phyloP scores from a whole-genome alignment of 1,284 basidiomycete species.

The Tilletia caries region DNA sequence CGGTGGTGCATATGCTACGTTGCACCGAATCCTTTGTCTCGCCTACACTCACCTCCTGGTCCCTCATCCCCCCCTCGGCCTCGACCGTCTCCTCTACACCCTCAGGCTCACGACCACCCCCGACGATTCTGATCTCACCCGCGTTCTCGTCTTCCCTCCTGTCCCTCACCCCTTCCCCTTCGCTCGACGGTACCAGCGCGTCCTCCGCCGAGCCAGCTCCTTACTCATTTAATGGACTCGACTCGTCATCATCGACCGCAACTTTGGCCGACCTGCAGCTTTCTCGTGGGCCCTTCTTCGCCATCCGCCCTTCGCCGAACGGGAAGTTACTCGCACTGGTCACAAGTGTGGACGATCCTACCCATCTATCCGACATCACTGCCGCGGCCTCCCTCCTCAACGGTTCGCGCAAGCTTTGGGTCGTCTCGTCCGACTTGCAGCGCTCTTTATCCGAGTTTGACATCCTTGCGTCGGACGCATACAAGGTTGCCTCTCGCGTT shows the following conservation, averaged over 20 bases:
- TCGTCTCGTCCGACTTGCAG: conserved; percentile 88
- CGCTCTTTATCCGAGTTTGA: conserved; percentile 80
- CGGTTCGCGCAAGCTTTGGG: conserved; percentile 66
- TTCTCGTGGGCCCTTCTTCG: conserved; percentile 79
- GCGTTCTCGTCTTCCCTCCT: conserved; percentile 21
- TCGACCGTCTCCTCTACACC: background rate
- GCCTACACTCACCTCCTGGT: conserved; percentile 15
- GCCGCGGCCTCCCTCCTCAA: background rate
- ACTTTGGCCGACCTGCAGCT: conserved; percentile 60
- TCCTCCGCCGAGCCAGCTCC: background rate
- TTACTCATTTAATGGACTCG: conserved; percentile 11
- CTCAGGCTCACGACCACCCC: conserved; percentile 2
- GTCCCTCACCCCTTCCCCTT: conserved; percentile 23
- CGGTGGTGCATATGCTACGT: background rate
- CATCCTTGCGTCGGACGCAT: conserved; percentile 33
- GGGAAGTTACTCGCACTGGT: conserved; percentile 86
- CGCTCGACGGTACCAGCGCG: background rate
- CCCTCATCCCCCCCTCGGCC: conserved; percentile 25
- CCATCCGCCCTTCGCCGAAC: conserved; percentile 83
- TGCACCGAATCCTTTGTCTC: background rate
- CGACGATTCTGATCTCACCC: conserved; percentile 4
- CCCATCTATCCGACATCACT: background rate
- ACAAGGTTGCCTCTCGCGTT: conserved; percentile 23
- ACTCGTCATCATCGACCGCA: conserved; percentile 28
- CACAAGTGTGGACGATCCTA: conserved; percentile 60